These are phyloP conservation scores for Stentor roeselii DNA, from an alignment of 73 alveolate species.

Conservation along the genomic window DNA sequence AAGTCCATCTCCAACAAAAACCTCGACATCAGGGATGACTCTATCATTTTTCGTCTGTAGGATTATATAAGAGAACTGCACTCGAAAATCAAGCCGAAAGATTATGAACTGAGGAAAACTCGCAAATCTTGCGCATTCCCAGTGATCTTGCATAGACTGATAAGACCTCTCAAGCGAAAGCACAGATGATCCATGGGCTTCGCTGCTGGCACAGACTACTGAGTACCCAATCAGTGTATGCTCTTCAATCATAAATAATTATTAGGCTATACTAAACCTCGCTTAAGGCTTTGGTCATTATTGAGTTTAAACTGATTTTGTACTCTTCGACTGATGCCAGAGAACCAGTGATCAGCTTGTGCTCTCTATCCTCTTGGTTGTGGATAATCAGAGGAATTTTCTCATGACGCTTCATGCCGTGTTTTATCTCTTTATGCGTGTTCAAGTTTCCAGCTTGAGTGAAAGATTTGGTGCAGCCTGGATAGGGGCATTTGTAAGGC, in stretches of 20 bases:
- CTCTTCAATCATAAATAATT: conserved; percentile 13
- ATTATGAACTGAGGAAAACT: conserved; percentile 88
- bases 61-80: conserved; percentile 81
- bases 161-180: not conserved
- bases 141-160: conserved; percentile 61
- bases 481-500: conserved; percentile 88
- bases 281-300: not conserved
- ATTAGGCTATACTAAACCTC: no score
- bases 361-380: conserved; percentile 9
- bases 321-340: not conserved
- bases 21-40: conserved; percentile 86
- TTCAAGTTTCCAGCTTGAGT: conserved; percentile 84
- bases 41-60: conserved; percentile 84
- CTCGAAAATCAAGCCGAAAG: conserved; percentile 82
- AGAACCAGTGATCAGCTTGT: not conserved
- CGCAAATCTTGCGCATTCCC: conserved; percentile 95
- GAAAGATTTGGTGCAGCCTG: conserved; percentile 86
- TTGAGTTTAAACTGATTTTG: not conserved
- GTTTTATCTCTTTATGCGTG: conserved; percentile 80
- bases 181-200: conserved; percentile 18
- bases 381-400: conserved; percentile 13
- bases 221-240: conserved; percentile 19
- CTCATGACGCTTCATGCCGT: conserved; percentile 21
- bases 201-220: conserved; percentile 25
- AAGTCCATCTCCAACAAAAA: conserved; percentile 95